These are phyloP conservation scores for Xylariales sp. DNA, from an alignment of 2,329 filamentous ascomycete species.

Conservation along the genomic window DNA sequence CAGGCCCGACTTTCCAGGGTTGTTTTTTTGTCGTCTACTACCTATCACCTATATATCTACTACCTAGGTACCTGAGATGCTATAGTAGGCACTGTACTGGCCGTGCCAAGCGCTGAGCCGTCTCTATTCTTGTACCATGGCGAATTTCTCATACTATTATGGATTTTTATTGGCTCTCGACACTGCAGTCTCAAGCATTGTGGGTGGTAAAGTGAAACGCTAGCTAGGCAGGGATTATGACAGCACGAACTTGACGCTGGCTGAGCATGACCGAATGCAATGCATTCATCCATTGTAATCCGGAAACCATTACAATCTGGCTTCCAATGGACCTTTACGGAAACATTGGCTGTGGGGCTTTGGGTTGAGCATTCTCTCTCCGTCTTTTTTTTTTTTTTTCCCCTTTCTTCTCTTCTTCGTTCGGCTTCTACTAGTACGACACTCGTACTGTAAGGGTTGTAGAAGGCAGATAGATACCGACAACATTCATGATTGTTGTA, in stretches of 20 bases:
- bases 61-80: too few relatives aligned
- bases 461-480: background rate
- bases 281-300: background rate
- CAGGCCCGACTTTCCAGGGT: constrained; percentile 33
- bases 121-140: constrained; percentile 36
- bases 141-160: constrained; percentile 20
- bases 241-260: constrained; percentile 12
- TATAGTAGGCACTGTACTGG: background rate
- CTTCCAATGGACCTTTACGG: background rate
- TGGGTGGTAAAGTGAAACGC: constrained; percentile 40
- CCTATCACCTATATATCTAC: too few relatives aligned
- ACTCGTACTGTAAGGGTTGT: too few relatives aligned
- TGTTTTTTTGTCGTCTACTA: constrained; percentile 5
- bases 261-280: constrained; percentile 5
- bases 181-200: constrained; percentile 35
- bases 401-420: too few relatives aligned
- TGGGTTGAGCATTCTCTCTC: background rate
- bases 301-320: background rate
- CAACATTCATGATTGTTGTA: constrained; percentile 7
- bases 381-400: background rate
- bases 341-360: background rate
- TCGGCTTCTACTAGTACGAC: too few relatives aligned
- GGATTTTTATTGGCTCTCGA: constrained; percentile 31
- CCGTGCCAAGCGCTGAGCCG: constrained; percentile 31
- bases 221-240: constrained; percentile 25